A percentile compares a stretch with the other conserved stretches of the same genome.
Conservation (phyloP, 176 grass and related monocot species). For the Saccharum spontaneum region DNA sequence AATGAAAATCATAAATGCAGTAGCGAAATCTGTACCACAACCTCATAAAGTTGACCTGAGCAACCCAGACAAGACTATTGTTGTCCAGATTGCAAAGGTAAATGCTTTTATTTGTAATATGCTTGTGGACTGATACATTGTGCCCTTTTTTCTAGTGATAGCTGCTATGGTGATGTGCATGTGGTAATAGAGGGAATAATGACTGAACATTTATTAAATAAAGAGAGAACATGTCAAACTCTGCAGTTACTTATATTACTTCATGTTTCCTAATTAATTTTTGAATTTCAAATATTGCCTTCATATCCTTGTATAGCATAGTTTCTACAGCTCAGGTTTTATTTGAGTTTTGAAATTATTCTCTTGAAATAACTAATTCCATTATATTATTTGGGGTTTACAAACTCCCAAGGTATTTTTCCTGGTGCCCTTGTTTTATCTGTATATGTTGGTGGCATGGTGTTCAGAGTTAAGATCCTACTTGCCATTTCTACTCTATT, state of each 20-base stretch:
- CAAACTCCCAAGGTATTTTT: background rate
- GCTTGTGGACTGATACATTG: background rate
- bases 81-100: constrained; percentile 96
- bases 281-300: background rate
- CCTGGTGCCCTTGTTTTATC: background rate
- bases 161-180: background rate
- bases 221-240: background rate
- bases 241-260: background rate
- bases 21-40: constrained; percentile 81
- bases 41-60: constrained; percentile 94
- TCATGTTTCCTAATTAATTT: background rate
- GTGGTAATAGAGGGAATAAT: background rate
- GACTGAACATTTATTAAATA: background rate
- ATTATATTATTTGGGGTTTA: background rate
- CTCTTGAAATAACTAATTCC: background rate
- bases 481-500: background rate
- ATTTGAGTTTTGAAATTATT: background rate
- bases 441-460: background rate
- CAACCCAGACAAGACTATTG: constrained; percentile 79
- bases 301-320: background rate
- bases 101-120: constrained; percentile 14
- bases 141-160: background rate
- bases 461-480: background rate
- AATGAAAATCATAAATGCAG: constrained; percentile 96
- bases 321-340: background rate